Evolutionary conservation across 1,284 basidiomycete species (phyloP), one percentile per base, ranked within the genome.

Genomic region (Cryptococcus neoformans): DNA sequence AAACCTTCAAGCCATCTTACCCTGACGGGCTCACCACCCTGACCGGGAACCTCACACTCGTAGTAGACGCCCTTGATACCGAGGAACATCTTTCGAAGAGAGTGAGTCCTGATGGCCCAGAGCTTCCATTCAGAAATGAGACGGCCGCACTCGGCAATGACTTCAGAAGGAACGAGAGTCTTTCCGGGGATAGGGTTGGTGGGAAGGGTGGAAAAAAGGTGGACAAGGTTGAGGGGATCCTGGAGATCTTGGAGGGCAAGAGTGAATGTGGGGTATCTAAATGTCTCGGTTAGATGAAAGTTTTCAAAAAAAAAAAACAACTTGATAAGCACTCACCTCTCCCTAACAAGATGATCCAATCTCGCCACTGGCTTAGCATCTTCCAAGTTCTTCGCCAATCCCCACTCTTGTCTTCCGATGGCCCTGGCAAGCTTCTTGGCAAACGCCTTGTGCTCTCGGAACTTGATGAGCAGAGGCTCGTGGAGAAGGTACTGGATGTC

Each of bases 21-120:
- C 36, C 57, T 66, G 51, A 97, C 84, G 37, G 83, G 87, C 78
- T 99, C 91, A 64, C 92, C 94, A 81, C 90, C 85, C 50, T 73
- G 69, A 11, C 73, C 70, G 6, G 75, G 75, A 36, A 98, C 84
- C 73, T 96, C 91, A 11, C 92, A 93, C 79, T 99, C 95, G 79
- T 96, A 98, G 79, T 99, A 99, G 57, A 99, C 86, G 48, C 96
- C 96, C 79, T 99, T 99, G 79, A 99, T 97, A 51, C 92, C 95
- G 57, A 99, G 82, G 80, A 99, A 99, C 37, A 89, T 85, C 79
- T 97, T 97, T 58, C 89, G 85, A 44, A 99, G 82, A 8, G 89
- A 83, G 66, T 83, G 84, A 1, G 91, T 87, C 70, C 92, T 89
- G 85, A 98, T 93, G 50, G 96, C 84, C 79, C 95, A 99, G 44